Evolutionary conservation across 2,329 filamentous ascomycete species (phyloP), one percentile per base, ranked within the genome.

Genomic region (Graphilbum sp.): DNA sequence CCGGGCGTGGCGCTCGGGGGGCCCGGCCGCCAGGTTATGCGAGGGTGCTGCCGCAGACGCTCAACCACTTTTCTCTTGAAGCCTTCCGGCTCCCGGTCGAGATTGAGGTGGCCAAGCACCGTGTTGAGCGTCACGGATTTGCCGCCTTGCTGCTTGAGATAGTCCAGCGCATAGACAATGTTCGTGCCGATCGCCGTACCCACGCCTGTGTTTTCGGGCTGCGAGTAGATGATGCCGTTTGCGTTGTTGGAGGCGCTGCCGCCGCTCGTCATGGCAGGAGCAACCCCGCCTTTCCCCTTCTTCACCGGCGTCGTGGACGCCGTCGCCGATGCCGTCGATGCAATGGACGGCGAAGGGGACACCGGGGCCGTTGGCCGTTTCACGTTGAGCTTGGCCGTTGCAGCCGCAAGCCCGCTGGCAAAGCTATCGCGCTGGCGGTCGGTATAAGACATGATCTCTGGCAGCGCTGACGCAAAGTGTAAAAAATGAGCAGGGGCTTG

Each of bases 141-240:
- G 41, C 72, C 72, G 53, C 79, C 76, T 53, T 78, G 77, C 46
- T 73, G 73, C 60, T 79, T 79, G 42, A 94, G 73, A 54, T 85
- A 83, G 45, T 87, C 75, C 54, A 93, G 77, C 17, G 85, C 84
- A 59, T 86, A 94, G 41, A 80, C 73, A 54, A 95, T 78, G 56
- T 93, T 83, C 12, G 86, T 92, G 63, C 85, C 78, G 55, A 90
- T 75, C 56, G 88, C 79, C 43, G 69, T 69, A 47, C 86, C 85
- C 37, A 78, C 82, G 52, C 78, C 79, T 15, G 75, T 83, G 51
- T 79, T 75, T 46, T 72, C 69, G 17, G 82, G 82, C 60, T 87
- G 83, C 40, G 82, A 87, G 59, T 77, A 88, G 38, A 82, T 65
- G 12, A 18, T 27, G n/a, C 35, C 35, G 15, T 36, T 36, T 2